These are phyloP conservation scores for Dothiorella sarmentorum DNA, from an alignment of 2,329 filamentous ascomycete genomes.

Conservation along the genomic window DNA sequence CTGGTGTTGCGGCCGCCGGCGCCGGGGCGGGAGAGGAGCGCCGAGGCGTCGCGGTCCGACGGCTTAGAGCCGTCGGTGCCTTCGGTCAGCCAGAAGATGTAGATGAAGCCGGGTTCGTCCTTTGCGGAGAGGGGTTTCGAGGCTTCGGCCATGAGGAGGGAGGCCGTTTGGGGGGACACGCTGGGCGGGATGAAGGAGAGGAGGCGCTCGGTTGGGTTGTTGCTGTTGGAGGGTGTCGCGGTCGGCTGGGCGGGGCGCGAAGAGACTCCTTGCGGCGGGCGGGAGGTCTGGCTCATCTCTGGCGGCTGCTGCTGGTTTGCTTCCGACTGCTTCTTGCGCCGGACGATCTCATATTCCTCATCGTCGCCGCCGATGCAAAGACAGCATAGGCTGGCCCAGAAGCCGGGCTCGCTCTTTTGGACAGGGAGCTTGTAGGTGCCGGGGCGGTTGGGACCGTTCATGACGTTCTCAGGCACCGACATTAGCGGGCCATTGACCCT, in stretches of 20 bases:
- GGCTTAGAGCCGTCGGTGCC: conserved; percentile 42
- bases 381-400: conserved; percentile 46
- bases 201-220: conserved; percentile 40
- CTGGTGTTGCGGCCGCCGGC: conserved; percentile 29
- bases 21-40: conserved; percentile 3
- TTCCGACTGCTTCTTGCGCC: conserved; percentile 36
- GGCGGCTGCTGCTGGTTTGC: conserved; percentile 13
- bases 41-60: background rate
- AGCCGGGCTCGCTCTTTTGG: conserved; percentile 29
- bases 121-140: conserved; percentile 67
- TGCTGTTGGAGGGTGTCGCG: background rate
- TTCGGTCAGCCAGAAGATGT: conserved; percentile 96
- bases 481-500: conserved; percentile 45
- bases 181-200: conserved; percentile 67
- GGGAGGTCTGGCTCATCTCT: conserved; percentile 21
- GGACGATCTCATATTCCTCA: conserved; percentile 43
- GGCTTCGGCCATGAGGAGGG: conserved; percentile 71
- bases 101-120: conserved; percentile 86
- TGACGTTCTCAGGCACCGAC: conserved; percentile 40
- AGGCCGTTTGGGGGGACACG: conserved; percentile 64
- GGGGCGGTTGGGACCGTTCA: conserved; percentile 21
- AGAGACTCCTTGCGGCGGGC: conserved; percentile 25
- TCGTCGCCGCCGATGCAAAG: conserved; percentile 29
- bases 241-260: conserved; percentile 20
- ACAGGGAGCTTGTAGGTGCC: conserved; percentile 10